Conservation (phyloP, 768 basidiomycete species). For the Cytidiella melzeri region DNA sequence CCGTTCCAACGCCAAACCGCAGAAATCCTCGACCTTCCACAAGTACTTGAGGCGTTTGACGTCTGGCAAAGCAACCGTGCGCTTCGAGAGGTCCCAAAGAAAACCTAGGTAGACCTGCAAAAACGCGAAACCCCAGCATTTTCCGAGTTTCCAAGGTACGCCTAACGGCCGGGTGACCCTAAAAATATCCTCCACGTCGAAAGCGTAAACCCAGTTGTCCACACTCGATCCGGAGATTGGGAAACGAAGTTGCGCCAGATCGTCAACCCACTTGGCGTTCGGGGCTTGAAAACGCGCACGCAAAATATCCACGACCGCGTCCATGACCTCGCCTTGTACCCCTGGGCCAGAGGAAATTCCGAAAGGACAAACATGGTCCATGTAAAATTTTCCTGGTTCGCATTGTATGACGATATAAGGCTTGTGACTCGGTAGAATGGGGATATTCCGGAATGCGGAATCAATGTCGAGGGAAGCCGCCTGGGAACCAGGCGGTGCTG, state of each 20-base stretch:
- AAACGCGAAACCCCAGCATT: constrained; percentile 18
- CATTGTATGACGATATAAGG: constrained; percentile 25
- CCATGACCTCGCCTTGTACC: constrained; percentile 30
- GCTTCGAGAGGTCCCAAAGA: constrained; percentile 26
- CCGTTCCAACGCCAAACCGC: no score
- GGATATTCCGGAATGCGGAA: constrained; percentile 29
- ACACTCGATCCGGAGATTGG: constrained; percentile 3
- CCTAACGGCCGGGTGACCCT: constrained; percentile 22
- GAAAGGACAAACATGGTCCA: constrained; percentile 30
- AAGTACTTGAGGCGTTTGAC: constrained; percentile 26
- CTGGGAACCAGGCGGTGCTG: constrained; percentile 29
- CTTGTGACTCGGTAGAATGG: constrained; percentile 26
- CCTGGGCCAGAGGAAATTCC: constrained; percentile 29
- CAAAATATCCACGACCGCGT: constrained; percentile 29
- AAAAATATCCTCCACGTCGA: constrained; percentile 15
- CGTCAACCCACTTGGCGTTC: constrained; percentile 34
- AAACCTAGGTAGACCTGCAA: constrained; percentile 30
- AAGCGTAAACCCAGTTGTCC: no score
- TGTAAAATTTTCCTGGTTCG: constrained; percentile 24
- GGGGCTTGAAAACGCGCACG: constrained; percentile 13
- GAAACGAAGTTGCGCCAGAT: constrained; percentile 32
- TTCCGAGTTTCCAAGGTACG: constrained; percentile 28
- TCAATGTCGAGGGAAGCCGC: constrained; percentile 35
- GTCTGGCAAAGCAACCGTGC: constrained; percentile 19
- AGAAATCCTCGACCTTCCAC: no score